phyloP scores from a whole-genome alignment of 2,329 filamentous ascomycete species.

The Fusarium sp. region DNA sequence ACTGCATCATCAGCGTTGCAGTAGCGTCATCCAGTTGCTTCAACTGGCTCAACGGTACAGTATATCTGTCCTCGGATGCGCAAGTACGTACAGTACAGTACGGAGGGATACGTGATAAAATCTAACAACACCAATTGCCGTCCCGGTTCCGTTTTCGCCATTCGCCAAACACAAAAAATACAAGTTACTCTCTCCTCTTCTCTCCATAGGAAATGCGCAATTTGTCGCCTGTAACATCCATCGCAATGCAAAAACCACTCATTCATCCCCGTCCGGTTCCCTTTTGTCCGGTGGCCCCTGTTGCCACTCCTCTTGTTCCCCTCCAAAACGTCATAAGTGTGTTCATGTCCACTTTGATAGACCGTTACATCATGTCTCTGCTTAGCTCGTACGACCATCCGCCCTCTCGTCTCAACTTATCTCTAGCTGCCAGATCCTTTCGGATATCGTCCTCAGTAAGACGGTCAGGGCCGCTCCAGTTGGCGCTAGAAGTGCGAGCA shows the following conservation, averaged over 20 bases:
- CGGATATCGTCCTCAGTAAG: conserved; percentile 90
- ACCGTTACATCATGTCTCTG: conserved; percentile 56
- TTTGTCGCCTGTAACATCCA: conserved; percentile 30
- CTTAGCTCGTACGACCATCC: conserved; percentile 82
- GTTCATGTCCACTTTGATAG: conserved; percentile 26
- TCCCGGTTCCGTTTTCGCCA: conserved; percentile 29
- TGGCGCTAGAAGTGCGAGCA: conserved; percentile 90
- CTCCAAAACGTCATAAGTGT: conserved; percentile 20
- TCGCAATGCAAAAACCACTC: conserved; percentile 27
- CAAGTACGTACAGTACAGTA: not conserved
- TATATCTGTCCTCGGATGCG: conserved; percentile 6
- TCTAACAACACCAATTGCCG: not conserved
- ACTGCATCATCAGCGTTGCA: not conserved
- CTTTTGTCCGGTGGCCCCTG: conserved; percentile 15
- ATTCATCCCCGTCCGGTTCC: conserved; percentile 19
- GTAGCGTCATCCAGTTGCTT: conserved; percentile 7
- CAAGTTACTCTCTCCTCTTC: conserved; percentile 12
- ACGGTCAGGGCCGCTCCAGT: conserved; percentile 86
- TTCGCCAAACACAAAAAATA: conserved; percentile 36
- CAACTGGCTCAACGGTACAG: conserved; percentile 1
- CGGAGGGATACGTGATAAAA: not conserved
- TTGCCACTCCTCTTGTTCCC: conserved; percentile 11
- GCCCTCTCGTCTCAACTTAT: conserved; percentile 83
- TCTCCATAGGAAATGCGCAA: conserved; percentile 37
- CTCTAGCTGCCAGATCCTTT: conserved; percentile 82